Evolutionary conservation across 2,329 filamentous ascomycete genomes (phyloP).

Genomic region (Drechslerella stenobrocha): DNA sequence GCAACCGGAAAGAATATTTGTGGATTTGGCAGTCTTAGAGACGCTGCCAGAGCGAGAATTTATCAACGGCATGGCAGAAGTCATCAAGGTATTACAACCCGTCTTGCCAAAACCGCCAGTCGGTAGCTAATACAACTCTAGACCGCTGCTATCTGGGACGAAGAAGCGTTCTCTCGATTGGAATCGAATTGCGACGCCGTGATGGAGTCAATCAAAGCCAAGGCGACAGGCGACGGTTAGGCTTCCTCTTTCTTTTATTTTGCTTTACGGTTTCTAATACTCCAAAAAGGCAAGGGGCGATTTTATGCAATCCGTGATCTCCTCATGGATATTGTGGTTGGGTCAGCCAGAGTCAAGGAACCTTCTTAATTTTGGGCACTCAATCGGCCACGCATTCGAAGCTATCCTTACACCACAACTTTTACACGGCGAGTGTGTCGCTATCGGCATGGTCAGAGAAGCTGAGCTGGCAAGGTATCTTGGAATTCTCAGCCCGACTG

Average conservation of each 20-base stretch:
- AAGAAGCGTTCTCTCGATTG: slow-evolving; percentile 78
- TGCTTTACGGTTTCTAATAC: too few relatives aligned
- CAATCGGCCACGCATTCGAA: slow-evolving; percentile 95
- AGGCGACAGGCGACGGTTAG: slow-evolving; percentile 58
- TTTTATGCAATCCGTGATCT: slow-evolving; percentile 71
- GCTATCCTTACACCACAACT: slow-evolving; percentile 94
- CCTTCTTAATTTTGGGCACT: slow-evolving; percentile 95
- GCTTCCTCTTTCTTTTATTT: slow-evolving; percentile 21
- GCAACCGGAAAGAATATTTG: slow-evolving; percentile 92
- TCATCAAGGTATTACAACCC: slow-evolving; percentile 70
- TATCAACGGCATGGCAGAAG: slow-evolving; percentile 98
- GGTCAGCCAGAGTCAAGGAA: slow-evolving; percentile 92
- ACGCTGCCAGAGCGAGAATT: slow-evolving; percentile 89
- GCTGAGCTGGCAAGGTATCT: slow-evolving; percentile 89
- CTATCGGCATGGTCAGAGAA: slow-evolving; percentile 98
- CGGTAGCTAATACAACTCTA: slow-evolving; percentile 54
- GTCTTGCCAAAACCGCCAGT: too few relatives aligned
- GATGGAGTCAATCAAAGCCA: slow-evolving; percentile 69
- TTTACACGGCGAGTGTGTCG: slow-evolving; percentile 91
- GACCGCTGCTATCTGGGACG: slow-evolving; percentile 95
- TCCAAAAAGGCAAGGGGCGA: slow-evolving; percentile 61
- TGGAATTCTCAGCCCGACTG: slow-evolving; percentile 79
- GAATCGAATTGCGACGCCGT: slow-evolving; percentile 80
- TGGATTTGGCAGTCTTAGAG: slow-evolving; percentile 88
- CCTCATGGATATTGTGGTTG: slow-evolving; percentile 78